A percentile compares a stretch with the other conserved stretches of the same genome.
Evolutionary conservation across 2,329 filamentous ascomycete species (phyloP).

Genomic region (Verticillium zaregamsianum): DNA sequence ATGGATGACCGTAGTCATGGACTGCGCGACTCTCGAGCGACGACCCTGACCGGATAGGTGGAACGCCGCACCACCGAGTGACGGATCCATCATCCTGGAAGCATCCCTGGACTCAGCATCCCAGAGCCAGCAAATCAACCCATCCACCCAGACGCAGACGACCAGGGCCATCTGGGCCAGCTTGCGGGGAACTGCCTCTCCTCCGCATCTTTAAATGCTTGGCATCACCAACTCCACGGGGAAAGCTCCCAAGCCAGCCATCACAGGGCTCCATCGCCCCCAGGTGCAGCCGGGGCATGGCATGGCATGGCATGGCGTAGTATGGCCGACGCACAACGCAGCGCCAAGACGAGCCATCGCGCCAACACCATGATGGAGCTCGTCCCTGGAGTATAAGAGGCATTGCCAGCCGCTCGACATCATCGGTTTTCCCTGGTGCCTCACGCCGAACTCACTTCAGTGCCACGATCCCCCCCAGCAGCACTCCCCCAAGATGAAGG

Average conservation of each 20-base stretch:
- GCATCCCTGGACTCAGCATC: not conserved
- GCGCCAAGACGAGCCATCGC: not conserved
- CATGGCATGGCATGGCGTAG: not conserved
- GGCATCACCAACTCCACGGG: not conserved
- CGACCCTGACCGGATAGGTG: not conserved
- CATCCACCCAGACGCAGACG: not conserved
- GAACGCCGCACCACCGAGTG: not conserved
- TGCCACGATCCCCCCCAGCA: not conserved
- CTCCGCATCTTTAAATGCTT: not conserved
- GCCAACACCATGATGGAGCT: not conserved
- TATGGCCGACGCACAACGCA: not conserved
- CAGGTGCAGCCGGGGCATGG: not conserved
- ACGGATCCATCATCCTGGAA: not conserved
- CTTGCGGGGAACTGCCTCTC: not conserved
- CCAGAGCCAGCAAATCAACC: no score
- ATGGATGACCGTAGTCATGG: not conserved
- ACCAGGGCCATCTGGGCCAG: not conserved
- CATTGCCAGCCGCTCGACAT: not conserved
- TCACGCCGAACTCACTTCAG: not conserved
- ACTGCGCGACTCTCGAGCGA: not conserved
- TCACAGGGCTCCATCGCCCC: not conserved
- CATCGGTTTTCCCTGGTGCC: not conserved
- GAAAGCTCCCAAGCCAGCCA: not conserved
- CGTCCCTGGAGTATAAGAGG: not conserved
- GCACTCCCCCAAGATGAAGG: conserved; percentile 13